Evolutionary conservation across 768 basidiomycete species (phyloP), one percentile per base, ranked within the genome.

Genomic region (Clavulina sp.): DNA sequence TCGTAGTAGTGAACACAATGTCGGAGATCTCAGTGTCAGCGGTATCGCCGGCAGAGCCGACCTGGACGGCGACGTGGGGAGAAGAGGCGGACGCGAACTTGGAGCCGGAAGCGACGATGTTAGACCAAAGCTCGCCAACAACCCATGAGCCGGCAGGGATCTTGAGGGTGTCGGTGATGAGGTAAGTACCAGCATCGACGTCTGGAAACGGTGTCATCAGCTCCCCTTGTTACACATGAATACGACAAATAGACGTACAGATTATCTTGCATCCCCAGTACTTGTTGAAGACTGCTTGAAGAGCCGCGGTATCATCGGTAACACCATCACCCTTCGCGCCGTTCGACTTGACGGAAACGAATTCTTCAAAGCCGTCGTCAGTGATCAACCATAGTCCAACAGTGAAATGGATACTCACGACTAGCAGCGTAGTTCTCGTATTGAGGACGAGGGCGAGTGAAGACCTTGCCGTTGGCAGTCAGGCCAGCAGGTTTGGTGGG

Each of bases 231-330:
- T n/a, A n/a, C n/a, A n/a, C n/a, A n/a, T n/a, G n/a, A n/a, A n/a
- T n/a, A n/a, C n/a, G n/a, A n/a, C n/a, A n/a, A n/a, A n/a, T n/a
- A n/a, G n/a, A n/a, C n/a, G n/a, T n/a, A n/a, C n/a, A 87, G 47
- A 87, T 79, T 58, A 88, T 80, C 61, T 81, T 84, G 68, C 78
- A 77, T 4, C 77, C 78, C 24, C 79, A 67, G 60, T 70, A 83
- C 82, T 74, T 64, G 47, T 71, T 59, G 53, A 87, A 73, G n/a
- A 84, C 67, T 3, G 69, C 66, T 55, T 77, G 70, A 19, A 87
- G 66, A n/a, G 78, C 81, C 31, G 66, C 68, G 0, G 84, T 85
- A 60, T 88, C 84, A 61, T 88, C 84, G 4, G 81, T 80, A 24
- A 60, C 59, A 18, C 85, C 84, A 59, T 87, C 82, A 41, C 84